phyloP scores from a whole-genome alignment of 139 green algal genomes.

The Prasinococcaceae sp. region DNA sequence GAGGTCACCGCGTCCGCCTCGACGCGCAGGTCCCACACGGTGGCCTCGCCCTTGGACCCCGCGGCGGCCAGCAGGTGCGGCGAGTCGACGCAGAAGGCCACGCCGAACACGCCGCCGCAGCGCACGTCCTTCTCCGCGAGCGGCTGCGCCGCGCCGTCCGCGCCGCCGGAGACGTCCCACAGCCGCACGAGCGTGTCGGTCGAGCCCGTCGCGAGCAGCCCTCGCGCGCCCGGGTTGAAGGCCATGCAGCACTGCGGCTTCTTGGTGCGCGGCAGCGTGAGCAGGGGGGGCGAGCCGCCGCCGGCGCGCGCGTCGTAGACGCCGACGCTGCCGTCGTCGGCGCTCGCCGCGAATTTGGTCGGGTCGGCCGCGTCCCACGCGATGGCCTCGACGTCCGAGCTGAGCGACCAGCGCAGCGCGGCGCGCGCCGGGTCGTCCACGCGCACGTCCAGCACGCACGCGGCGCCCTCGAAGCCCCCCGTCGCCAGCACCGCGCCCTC shows the following conservation, averaged over 20 bases:
- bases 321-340: slow-evolving; percentile 25
- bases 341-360: slow-evolving; percentile 58
- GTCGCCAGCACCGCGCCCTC: slow-evolving; percentile 72
- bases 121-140: slow-evolving; percentile 49
- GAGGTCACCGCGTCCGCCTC: too few relatives aligned
- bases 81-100: slow-evolving; percentile 13
- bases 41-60: slow-evolving; percentile 27
- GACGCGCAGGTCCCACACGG: too few relatives aligned
- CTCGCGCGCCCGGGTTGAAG: slow-evolving; percentile 29
- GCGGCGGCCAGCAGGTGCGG: slow-evolving; percentile 20
- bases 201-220: slow-evolving; percentile 68
- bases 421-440: slow-evolving; percentile 14
- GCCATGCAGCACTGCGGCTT: slow-evolving; percentile 46
- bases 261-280: slow-evolving; percentile 60
- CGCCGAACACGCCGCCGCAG: slow-evolving; percentile 16
- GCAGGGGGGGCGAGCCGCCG: slow-evolving; percentile 33
- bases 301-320: slow-evolving; percentile 18
- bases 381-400: slow-evolving; percentile 73
- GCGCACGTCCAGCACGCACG: slow-evolving; percentile 63
- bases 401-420: slow-evolving; percentile 41
- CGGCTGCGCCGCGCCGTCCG: slow-evolving; percentile 32
- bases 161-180: slow-evolving; percentile 55
- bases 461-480: slow-evolving; percentile 65
- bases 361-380: slow-evolving; percentile 62
- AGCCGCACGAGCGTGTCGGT: slow-evolving; percentile 81